Conservation (phyloP, 352 stramenopile species). For the Globisporangium abappressorium region DNA sequence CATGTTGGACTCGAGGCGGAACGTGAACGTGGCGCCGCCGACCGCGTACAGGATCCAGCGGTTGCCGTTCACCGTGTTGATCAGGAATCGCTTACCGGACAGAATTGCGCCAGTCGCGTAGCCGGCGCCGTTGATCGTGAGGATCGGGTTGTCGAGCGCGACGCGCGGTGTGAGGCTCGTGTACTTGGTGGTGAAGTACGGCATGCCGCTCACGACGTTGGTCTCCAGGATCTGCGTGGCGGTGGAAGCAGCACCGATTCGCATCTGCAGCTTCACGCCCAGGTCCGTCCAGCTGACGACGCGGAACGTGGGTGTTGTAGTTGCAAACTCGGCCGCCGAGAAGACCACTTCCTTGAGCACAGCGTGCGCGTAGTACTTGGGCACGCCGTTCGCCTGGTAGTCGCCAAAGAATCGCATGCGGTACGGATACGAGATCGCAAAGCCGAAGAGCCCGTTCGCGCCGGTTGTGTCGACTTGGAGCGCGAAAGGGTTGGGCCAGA, state of each 20-base stretch:
- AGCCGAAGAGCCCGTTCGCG: constrained; percentile 32
- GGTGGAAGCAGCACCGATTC: constrained; percentile 9
- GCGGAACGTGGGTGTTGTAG: constrained; percentile 36
- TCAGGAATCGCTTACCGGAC: constrained; percentile 40
- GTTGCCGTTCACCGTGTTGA: constrained; percentile 49
- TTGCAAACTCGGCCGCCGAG: constrained; percentile 51
- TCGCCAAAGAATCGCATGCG: constrained; percentile 63
- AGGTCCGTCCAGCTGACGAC: constrained; percentile 67
- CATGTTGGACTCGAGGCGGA: constrained; percentile 46
- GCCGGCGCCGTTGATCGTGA: constrained; percentile 42
- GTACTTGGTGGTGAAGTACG: constrained; percentile 64
- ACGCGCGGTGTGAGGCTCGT: constrained; percentile 49
- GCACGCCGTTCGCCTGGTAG: constrained; percentile 28
- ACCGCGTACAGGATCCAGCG: constrained; percentile 60
- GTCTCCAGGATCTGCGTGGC: constrained; percentile 33
- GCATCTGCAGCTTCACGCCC: constrained; percentile 53
- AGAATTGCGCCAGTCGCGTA: constrained; percentile 28
- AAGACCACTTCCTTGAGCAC: constrained; percentile 62
- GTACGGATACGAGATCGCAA: constrained; percentile 63
- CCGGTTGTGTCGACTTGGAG: constrained; percentile 42
- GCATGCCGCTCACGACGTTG: constrained; percentile 67
- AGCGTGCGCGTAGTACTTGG: constrained; percentile 58
- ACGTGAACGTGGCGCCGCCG: constrained; percentile 23
- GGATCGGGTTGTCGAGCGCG: constrained; percentile 46
- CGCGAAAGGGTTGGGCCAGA: constrained; percentile 73